phyloP scores from a whole-genome alignment of 306 rosid genomes.

The Alnus rubra region DNA sequence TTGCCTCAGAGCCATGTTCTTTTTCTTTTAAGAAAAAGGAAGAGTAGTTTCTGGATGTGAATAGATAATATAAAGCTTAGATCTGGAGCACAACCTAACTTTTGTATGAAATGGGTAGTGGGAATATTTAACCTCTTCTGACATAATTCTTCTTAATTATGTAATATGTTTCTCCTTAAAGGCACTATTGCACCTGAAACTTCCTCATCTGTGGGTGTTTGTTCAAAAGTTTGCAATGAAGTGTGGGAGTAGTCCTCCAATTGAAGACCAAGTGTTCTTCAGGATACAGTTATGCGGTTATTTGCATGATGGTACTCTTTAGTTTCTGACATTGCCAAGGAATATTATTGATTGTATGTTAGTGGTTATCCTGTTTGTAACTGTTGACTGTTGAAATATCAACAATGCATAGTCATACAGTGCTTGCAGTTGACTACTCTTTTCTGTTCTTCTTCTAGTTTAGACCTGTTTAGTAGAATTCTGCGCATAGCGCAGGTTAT shows the following conservation, averaged over 20 bases:
- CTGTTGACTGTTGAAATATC: no score
- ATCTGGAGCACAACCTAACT: neutral
- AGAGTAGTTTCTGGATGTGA: no score
- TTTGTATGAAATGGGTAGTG: neutral
- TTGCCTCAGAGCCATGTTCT: neutral
- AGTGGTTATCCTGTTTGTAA: no score
- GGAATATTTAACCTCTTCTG: neutral
- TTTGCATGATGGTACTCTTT: neutral
- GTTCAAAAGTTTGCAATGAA: neutral
- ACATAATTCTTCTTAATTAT: neutral
- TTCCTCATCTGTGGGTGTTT: neutral
- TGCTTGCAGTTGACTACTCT: neutral
- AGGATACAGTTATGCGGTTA: no score
- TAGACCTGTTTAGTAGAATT: neutral
- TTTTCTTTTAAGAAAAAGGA: neutral
- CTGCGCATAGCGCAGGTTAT: no score
- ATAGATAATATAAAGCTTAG: no score
- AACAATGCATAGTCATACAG: no score
- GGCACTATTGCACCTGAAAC: no score
- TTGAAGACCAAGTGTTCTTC: no score
- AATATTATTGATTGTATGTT: neutral
- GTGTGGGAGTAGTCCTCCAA: no score
- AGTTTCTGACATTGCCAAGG: neutral
- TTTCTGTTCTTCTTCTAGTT: neutral
- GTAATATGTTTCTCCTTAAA: neutral